A percentile compares a stretch with the other conserved stretches of the same genome.
phyloP scores from a whole-genome alignment of 257 asterid species.

The Paraleonurus japonicus region DNA sequence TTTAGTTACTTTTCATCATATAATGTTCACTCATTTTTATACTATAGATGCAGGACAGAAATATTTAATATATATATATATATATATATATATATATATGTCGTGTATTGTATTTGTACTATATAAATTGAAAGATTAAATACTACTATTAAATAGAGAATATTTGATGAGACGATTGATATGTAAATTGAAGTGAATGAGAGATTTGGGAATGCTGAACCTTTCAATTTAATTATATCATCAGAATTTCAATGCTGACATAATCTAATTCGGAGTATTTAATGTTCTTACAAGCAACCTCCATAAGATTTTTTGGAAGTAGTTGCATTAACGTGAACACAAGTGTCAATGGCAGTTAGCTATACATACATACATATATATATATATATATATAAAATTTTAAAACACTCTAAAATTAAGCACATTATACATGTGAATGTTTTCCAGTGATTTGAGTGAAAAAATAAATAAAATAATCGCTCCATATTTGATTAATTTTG shows the following conservation, averaged over 20 bases:
- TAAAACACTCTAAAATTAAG: no score
- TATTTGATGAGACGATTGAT: neutral
- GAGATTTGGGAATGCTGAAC: neutral
- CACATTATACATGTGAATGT: no score
- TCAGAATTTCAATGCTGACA: neutral
- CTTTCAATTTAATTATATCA: neutral
- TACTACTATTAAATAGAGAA: neutral
- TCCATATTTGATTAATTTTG: neutral
- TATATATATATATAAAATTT: neutral
- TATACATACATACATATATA: neutral
- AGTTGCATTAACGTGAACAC: conserved; percentile 14
- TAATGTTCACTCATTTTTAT: neutral
- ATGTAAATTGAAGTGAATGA: neutral
- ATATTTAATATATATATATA: no score
- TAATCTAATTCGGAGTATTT: conserved; percentile 1
- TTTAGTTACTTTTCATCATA: neutral
- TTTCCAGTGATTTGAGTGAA: neutral
- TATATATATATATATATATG: neutral
- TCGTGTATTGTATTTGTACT: neutral
- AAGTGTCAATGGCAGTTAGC: neutral
- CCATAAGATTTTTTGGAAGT: neutral
- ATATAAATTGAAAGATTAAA: neutral
- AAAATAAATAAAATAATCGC: neutral
- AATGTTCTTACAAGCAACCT: conserved; percentile 10
- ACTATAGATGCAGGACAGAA: neutral